Base-by-base conservation (phyloP, 2,329 filamentous ascomycete species). In the Cytospora chrysosperma region DNA sequence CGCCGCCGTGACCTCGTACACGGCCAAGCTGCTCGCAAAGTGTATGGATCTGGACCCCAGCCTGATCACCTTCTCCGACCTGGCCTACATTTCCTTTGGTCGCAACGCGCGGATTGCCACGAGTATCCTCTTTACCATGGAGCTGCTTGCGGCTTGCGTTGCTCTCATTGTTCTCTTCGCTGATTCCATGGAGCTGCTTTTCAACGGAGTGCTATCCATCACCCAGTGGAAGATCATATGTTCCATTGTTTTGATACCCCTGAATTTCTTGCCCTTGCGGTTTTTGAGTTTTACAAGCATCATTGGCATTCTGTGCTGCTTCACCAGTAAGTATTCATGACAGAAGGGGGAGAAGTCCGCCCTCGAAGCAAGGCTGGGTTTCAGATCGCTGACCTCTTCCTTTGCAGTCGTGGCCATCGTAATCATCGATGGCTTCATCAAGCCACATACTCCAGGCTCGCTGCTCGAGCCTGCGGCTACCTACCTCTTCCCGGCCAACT, bases 91-190 rank as follows among this genome's bases (percentile, higher is more conserved):
- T 69, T 93, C 92, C 24, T 97, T 96, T 74, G 94, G 94, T 10
- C 85, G 88, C 19, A 88, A 85, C 63, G 94, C 93, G 40, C 88
- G 94, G 40, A 80, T 97, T 37, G 84, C 90, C 32, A 94, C 92
- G 9, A 96, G 92, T 66, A 80, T 96, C 0, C 81, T 98, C 19
- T 98, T 98, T 77, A 93, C 88, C 13, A 74, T 98, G 51, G 94
- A 98, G 75, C 82, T 98, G 28, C 76, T 97, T 34, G 93, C 91
- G 9, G 91, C 93, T 26, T 96, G 92, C 72, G 93, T 98, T 32
- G 94, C 94, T 3, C 82, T 97, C 4, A 85, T 96, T 34, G 91
- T 97, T 24, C 84, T 97, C n/a, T 98, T 98, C 75, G 91, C 92
- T 58, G 95, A 98, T 77, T 96, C 91, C 52, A 82, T 98, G 69